Base-by-base conservation (phyloP, 345 rosid genomes). In the Gossypium stocksii region DNA sequence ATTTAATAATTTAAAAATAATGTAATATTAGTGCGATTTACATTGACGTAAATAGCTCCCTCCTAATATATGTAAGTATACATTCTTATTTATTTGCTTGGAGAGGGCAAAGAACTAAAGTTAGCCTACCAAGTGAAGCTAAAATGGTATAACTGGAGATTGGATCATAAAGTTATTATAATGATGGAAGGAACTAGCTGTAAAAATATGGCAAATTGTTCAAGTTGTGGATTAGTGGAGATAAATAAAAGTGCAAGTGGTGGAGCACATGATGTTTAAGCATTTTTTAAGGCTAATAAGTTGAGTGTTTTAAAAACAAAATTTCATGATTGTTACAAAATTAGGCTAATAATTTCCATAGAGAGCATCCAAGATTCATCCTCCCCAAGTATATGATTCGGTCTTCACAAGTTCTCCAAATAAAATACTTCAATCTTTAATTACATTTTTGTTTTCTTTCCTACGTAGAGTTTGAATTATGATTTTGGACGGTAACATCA, bases 221-320 rank as follows among this genome's bases (percentile, higher is more conserved):
- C 49, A 64, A 41, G 51, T 64, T 41, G 27, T n/a, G 49, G 49
- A 41, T 3, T 17, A 4, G 49, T 41, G n/a, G 48, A 19, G 48
- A 64, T n/a, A n/a, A 14, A 34, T 34, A 34, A 34, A 63, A 34
- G 34, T 38, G 29, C 68, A 68, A 68, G 38, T 75, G 67, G 66
- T 16, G 63, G n/a, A 15, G 49, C 22, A 38, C 49, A n/a, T n/a
- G 49, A 64, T 41, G 41, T 4, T 41, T n/a, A 64, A 64, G 14
- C 17, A 16, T 7, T 43, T 41, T 15, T 38, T 34, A 63, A 4
- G 25, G 49, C 23, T 3, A 52, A 41, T 25, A 17, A 43, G 16
- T 65, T 65, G 20, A 7, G 22, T 16, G 3, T 6, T n/a, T 64
- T 51, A 15, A 29, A 38, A 64, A 3, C 19, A 41, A 64, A 64